Conservation (phyloP, 2,329 filamentous ascomycete genomes). For the Laburnicola sp. region DNA sequence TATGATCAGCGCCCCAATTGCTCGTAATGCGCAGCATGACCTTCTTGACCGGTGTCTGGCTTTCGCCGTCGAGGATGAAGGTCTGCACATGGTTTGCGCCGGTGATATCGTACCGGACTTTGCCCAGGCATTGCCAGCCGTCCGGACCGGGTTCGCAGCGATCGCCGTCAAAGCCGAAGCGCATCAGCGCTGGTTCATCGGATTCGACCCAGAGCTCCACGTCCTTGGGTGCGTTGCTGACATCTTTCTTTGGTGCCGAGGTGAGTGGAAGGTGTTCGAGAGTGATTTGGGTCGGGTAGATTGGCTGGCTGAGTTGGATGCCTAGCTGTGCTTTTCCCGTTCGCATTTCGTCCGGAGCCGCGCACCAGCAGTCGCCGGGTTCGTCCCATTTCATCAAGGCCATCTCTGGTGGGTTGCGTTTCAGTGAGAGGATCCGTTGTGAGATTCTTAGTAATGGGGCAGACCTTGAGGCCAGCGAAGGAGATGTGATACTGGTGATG, state of each 20-base stretch:
- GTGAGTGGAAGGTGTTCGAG: slow-evolving; percentile 51
- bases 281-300: slow-evolving; percentile 48
- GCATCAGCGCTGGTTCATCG: slow-evolving; percentile 24
- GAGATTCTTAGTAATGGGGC: slow-evolving; percentile 7
- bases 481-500: slow-evolving; percentile 63
- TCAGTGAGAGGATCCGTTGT: slow-evolving; percentile 20
- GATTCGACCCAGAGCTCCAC: slow-evolving; percentile 52
- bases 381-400: slow-evolving; percentile 75
- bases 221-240: slow-evolving; percentile 46
- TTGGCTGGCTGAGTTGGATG: slow-evolving; percentile 50
- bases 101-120: slow-evolving; percentile 48
- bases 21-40: slow-evolving; percentile 46
- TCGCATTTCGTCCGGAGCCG: slow-evolving; percentile 51
- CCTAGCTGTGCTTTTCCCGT: slow-evolving; percentile 66
- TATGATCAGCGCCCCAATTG: slow-evolving; percentile 51
- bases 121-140: slow-evolving; percentile 47
- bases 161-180: slow-evolving; percentile 22
- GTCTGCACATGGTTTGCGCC: slow-evolving; percentile 48
- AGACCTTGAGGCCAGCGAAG: slow-evolving; percentile 39
- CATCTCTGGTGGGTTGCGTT: slow-evolving; percentile 49
- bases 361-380: slow-evolving; percentile 87
- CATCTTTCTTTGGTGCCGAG: slow-evolving; percentile 43
- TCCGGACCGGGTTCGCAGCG: slow-evolving; percentile 18
- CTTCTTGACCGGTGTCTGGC: slow-evolving; percentile 34
- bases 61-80: slow-evolving; percentile 41